phyloP scores from a whole-genome alignment of 2,329 filamentous ascomycete species.

The Amauroascus niger region DNA sequence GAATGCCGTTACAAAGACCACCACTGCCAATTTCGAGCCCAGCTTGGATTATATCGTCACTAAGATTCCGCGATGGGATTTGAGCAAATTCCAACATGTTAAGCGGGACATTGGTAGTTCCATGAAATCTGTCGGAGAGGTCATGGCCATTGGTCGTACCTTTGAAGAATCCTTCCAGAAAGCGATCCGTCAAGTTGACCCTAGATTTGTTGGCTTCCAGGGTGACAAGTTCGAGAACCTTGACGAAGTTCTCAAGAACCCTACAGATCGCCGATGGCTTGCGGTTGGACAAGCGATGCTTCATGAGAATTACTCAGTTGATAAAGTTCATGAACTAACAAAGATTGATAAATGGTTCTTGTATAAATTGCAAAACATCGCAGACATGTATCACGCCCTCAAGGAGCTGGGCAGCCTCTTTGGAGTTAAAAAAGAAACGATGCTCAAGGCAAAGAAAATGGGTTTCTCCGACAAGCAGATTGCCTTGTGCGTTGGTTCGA shows the following conservation, averaged over 20 bases:
- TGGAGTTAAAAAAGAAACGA: constrained; percentile 75
- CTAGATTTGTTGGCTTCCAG: constrained; percentile 84
- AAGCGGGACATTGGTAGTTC: constrained; percentile 94
- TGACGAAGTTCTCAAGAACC: constrained; percentile 80
- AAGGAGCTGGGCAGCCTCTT: constrained; percentile 73
- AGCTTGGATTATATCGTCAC: constrained; percentile 96
- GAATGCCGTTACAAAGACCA: constrained; percentile 97
- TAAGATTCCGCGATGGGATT: constrained; percentile 97
- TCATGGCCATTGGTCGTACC: constrained; percentile 97
- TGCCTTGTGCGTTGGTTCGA: constrained; percentile 69
- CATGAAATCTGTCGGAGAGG: constrained; percentile 98
- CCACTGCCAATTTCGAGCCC: constrained; percentile 96
- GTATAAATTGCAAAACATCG: constrained; percentile 95
- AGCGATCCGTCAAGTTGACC: constrained; percentile 93
- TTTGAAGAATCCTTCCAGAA: constrained; percentile 99
- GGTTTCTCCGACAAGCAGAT: constrained; percentile 98
- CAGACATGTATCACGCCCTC: constrained; percentile 78
- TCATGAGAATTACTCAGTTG: constrained; percentile 89
- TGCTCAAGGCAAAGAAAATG: constrained; percentile 90
- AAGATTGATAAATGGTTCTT: constrained; percentile 99
- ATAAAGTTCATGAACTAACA: constrained; percentile 82
- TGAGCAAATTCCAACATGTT: constrained; percentile 98
- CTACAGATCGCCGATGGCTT: constrained; percentile 92
- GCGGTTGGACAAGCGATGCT: constrained; percentile 97
- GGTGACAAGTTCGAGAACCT: constrained; percentile 90